A percentile compares a stretch with the other conserved stretches of the same genome.
Conservation (phyloP, 1,139 yeast genomes). For the Lodderomyces elongisporus region DNA sequence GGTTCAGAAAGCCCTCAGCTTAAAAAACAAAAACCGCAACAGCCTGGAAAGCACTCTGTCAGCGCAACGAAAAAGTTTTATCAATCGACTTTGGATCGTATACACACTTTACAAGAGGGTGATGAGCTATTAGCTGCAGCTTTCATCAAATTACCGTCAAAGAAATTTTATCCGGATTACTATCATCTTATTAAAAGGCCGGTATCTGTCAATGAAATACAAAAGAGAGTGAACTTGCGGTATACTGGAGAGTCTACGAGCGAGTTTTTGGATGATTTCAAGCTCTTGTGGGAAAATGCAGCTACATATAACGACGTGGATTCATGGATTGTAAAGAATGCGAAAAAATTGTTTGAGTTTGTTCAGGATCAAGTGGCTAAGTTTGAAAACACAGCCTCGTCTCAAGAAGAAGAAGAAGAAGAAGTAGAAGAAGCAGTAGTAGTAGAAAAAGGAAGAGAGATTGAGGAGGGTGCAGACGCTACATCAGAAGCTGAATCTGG, state of each 20-base stretch:
- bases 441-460: no score
- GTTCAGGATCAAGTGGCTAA: constrained; percentile 39
- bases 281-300: constrained; percentile 56
- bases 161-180: constrained; percentile 77
- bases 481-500: not conserved
- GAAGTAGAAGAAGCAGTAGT: no score
- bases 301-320: constrained; percentile 55
- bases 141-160: constrained; percentile 66
- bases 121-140: constrained; percentile 41
- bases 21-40: constrained; percentile 5
- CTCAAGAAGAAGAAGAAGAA: constrained; percentile 3
- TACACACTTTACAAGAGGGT: constrained; percentile 28
- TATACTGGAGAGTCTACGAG: constrained; percentile 24
- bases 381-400: constrained; percentile 15
- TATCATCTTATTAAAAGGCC: constrained; percentile 63
- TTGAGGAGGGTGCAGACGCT: no score
- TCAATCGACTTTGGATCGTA: constrained; percentile 21
- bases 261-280: constrained; percentile 53
- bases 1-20: no score
- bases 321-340: constrained; percentile 58
- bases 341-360: constrained; percentile 37
- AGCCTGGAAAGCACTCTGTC: constrained; percentile 11
- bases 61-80: constrained; percentile 26
- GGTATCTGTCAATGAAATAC: constrained; percentile 62
- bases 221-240: constrained; percentile 36